Evolutionary conservation across 139 green algal genomes (phyloP).

Genomic region (Asterochloris erici): DNA sequence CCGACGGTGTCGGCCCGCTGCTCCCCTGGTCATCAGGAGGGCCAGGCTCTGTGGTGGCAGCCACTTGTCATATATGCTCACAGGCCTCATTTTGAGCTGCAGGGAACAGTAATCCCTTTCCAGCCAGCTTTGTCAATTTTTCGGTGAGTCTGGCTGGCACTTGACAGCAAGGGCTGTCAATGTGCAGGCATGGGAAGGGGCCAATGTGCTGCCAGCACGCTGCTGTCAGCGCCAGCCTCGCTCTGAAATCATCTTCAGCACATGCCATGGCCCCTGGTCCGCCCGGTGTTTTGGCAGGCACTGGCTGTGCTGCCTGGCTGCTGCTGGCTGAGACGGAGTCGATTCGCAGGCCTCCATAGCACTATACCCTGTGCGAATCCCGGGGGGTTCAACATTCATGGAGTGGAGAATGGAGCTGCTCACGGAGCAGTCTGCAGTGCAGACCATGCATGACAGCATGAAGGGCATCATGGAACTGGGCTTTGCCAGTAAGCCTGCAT

Average conservation of each 20-base stretch:
- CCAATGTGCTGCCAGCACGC: no score
- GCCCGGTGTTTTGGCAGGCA: not conserved
- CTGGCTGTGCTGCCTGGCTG: not conserved
- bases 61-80: not conserved
- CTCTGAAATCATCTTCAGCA: no score
- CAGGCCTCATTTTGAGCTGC: not conserved
- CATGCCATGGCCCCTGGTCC: no score
- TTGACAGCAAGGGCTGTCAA: not conserved
- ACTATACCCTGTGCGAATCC: not conserved
- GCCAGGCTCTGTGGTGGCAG: no score
- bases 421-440: slow-evolving; percentile 16
- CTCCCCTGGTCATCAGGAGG: no score
- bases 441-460: slow-evolving; percentile 15
- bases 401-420: slow-evolving; percentile 19
- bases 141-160: not conserved
- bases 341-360: not conserved
- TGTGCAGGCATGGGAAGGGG: not conserved
- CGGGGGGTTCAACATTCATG: not conserved
- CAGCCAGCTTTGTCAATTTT: slow-evolving; percentile 6
- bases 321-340: not conserved
- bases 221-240: no score
- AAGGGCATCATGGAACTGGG: slow-evolving; percentile 14
- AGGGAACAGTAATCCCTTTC: slow-evolving; percentile 1
- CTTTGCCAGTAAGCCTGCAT: slow-evolving; percentile 13
- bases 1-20: no score